These are phyloP conservation scores for Debaryomyces fabryi DNA, from an alignment of 1,139 yeast species.

Conservation along the genomic window DNA sequence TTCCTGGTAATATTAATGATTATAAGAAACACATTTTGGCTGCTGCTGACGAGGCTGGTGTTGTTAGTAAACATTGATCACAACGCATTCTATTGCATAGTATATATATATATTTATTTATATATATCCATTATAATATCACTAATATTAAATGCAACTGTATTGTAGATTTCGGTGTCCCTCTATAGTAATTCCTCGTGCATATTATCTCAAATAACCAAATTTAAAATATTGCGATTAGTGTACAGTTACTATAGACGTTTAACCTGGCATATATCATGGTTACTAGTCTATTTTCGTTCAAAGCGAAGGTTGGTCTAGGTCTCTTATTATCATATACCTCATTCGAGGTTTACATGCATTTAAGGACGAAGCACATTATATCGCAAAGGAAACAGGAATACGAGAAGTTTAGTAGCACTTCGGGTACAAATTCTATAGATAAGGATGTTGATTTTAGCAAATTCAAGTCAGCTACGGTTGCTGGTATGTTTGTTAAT, in stretches of 20 bases:
- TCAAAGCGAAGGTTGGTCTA: slow-evolving; percentile 45
- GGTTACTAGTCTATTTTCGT: slow-evolving; percentile 15
- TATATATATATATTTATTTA: background rate
- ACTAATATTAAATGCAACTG: background rate
- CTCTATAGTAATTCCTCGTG: background rate
- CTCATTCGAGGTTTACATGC: slow-evolving; percentile 66
- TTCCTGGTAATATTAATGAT: slow-evolving; percentile 82
- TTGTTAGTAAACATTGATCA: slow-evolving; percentile 72
- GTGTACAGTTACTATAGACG: background rate
- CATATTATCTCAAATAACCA: background rate
- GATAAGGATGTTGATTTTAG: slow-evolving; percentile 24
- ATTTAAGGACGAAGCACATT: slow-evolving; percentile 55
- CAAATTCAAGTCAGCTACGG: slow-evolving; percentile 52
- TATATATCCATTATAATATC: background rate
- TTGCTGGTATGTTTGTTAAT: slow-evolving; percentile 83
- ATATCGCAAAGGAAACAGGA: slow-evolving; percentile 54
- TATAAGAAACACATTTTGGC: slow-evolving; percentile 86
- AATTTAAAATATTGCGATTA: background rate
- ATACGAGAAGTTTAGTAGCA: slow-evolving; percentile 23
- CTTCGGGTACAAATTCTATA: background rate
- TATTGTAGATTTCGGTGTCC: background rate
- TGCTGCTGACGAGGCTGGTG: slow-evolving; percentile 82
- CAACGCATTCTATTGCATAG: background rate
- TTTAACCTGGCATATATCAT: background rate
- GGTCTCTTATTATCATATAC: slow-evolving; percentile 67